Percentiles rank a stretch among this genome's conserved stretches.
Conservation (phyloP, 179 eudicot genomes). For the Vitellaria paradoxa region DNA sequence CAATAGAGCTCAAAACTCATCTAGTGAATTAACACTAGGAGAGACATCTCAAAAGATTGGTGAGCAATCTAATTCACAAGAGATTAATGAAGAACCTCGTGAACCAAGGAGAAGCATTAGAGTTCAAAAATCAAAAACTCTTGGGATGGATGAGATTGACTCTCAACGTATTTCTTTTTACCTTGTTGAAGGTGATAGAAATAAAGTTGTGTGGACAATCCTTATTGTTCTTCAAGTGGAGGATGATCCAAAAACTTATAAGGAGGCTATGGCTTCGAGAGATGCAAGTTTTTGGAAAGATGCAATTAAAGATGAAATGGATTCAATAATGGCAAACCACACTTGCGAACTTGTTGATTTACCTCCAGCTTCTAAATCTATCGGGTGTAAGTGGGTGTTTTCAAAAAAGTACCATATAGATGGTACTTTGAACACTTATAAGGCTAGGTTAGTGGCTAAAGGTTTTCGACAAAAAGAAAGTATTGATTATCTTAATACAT, state of each 20-base stretch:
- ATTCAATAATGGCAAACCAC: background rate
- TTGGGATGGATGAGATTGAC: background rate
- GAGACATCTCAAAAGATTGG: no score
- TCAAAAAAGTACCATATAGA: background rate
- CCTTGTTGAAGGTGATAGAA: background rate
- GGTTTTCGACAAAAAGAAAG: background rate
- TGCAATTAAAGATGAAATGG: background rate
- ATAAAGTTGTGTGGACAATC: background rate
- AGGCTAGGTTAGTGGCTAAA: background rate
- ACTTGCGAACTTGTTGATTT: background rate
- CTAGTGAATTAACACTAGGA: no score
- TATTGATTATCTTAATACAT: background rate
- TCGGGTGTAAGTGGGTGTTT: slow-evolving; percentile 7
- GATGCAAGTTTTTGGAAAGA: slow-evolving; percentile 4
- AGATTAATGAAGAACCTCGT: background rate
- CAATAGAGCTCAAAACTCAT: background rate
- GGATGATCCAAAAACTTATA: background rate
- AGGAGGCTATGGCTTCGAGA: background rate
- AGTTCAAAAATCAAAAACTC: background rate
- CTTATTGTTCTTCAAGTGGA: background rate
- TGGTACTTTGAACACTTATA: background rate
- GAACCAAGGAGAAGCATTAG: background rate
- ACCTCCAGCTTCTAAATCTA: background rate
- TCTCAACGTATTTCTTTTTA: background rate
- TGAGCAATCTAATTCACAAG: background rate